phyloP scores from a whole-genome alignment of 2,329 filamentous ascomycete genomes.

The Pochonia chlamydosporia region DNA sequence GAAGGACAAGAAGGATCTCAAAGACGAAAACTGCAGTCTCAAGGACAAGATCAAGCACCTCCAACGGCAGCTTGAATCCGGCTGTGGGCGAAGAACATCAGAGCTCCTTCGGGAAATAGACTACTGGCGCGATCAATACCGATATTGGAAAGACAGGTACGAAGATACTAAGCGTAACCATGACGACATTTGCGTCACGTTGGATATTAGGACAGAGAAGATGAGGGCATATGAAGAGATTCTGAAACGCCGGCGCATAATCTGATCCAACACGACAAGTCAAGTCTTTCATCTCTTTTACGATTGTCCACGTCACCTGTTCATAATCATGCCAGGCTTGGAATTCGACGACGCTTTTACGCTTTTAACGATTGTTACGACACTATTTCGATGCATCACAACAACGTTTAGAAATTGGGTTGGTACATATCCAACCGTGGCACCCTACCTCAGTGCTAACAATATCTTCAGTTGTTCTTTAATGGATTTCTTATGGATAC shows the following conservation, averaged over 20 bases:
- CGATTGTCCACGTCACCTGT: too few relatives aligned
- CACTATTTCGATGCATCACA: too few relatives aligned
- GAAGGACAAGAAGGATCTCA: slow-evolving; percentile 30
- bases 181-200: slow-evolving; percentile 20
- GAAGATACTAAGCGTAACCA: slow-evolving; percentile 20
- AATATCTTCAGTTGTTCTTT: too few relatives aligned
- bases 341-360: too few relatives aligned
- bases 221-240: slow-evolving; percentile 29
- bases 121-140: slow-evolving; percentile 27
- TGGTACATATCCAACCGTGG: too few relatives aligned
- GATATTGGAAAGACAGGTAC: slow-evolving; percentile 25
- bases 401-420: too few relatives aligned
- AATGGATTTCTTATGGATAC: too few relatives aligned
- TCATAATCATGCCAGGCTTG: too few relatives aligned
- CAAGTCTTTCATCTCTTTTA: not conserved
- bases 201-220: slow-evolving; percentile 26
- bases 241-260: slow-evolving; percentile 22
- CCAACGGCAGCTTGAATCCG: slow-evolving; percentile 25
- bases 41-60: slow-evolving; percentile 27
- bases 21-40: slow-evolving; percentile 27
- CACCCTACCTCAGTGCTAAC: too few relatives aligned
- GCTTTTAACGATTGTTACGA: too few relatives aligned
- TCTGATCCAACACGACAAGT: slow-evolving; percentile 10
- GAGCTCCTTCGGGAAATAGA: slow-evolving; percentile 27
- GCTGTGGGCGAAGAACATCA: slow-evolving; percentile 23